Evolutionary conservation across 805 yeast species (phyloP), one percentile per base, ranked within the genome.

Genomic region (Ogataea chonburiensis): DNA sequence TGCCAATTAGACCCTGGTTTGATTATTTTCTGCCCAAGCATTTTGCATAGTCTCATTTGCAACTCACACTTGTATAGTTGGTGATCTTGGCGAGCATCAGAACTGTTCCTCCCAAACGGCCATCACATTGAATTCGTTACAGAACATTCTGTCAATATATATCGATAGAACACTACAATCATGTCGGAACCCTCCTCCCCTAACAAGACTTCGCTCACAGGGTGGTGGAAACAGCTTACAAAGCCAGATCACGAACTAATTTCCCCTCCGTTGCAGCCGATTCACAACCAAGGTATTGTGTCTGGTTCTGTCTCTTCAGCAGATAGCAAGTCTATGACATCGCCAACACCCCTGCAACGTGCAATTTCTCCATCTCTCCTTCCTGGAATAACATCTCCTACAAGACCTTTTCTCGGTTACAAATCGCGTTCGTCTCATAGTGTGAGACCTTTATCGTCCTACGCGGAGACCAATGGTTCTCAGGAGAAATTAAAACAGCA

Each of bases 381-480:
- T 4, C 38, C 55, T 56, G 64, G 50, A 46, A 60, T 50, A 3
- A 25, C 53, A 42, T 66, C 54, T 7, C 53, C 56, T 10, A 41
- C 56, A 24, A 63, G 79, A 34, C 79, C 79, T 1, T 57, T 71
- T 12, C 48, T 74, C 23, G 67, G 73, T 32, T 75, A 70, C 45
- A 73, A 73, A 49, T 66, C 76, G 13, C 56, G 77, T 23, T 72
- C 77, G 15, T 63, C 76, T 11, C 73, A 70, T 47, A 64, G 73
- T 6, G 66, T 55, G 25, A 41, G 58, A 28, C 69, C 60, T 47
- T 60, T 34, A 40, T 59, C 55, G 38, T 50, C 47, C 7, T 53
- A 48, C 28, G 28, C 61, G 47, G 49, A 68, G 46, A 40, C 29
- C 45, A 49, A 30, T 38, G 42, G 53, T 50, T 54, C 71, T 3